phyloP scores from a whole-genome alignment of 2,329 filamentous ascomycete species.

The Penicillium sp. region DNA sequence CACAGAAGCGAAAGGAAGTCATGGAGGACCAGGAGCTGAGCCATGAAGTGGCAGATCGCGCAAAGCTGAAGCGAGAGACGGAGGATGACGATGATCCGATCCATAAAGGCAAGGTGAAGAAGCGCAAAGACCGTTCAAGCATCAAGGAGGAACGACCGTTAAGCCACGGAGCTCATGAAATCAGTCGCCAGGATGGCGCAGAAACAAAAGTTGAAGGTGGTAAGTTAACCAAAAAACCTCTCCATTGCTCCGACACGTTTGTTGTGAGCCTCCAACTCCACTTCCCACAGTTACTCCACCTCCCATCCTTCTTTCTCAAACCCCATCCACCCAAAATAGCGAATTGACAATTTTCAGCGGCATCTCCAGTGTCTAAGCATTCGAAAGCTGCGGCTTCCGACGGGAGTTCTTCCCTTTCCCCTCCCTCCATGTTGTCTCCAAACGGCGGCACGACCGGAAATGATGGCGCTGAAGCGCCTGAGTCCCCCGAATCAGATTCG shows the following conservation, averaged over 20 bases:
- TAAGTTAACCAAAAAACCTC: constrained; percentile 22
- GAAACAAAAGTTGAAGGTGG: constrained; percentile 59
- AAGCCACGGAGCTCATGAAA: constrained; percentile 62
- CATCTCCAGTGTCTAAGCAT: constrained; percentile 41
- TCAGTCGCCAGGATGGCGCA: constrained; percentile 64
- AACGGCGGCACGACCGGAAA: constrained; percentile 47
- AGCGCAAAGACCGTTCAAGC: constrained; percentile 69
- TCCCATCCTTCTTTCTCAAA: constrained; percentile 9
- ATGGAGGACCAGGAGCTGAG: constrained; percentile 52
- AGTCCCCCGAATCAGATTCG: constrained; percentile 62
- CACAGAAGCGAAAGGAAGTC: constrained; percentile 58
- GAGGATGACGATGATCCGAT: constrained; percentile 49
- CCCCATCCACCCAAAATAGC: not conserved
- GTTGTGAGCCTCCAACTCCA: constrained; percentile 10
- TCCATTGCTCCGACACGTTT: not conserved
- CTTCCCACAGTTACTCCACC: constrained; percentile 11
- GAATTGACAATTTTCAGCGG: constrained; percentile 21
- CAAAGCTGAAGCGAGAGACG: constrained; percentile 46
- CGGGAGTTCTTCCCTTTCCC: constrained; percentile 41
- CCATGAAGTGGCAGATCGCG: constrained; percentile 52
- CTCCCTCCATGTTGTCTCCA: constrained; percentile 45
- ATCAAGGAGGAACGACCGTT: constrained; percentile 62
- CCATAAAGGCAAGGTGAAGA: constrained; percentile 69
- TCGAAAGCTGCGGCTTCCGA: constrained; percentile 39
- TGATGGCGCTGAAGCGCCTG: constrained; percentile 62